Evolutionary conservation across 1,284 basidiomycete species (phyloP).

Genomic region (Cryptococcus sp.): DNA sequence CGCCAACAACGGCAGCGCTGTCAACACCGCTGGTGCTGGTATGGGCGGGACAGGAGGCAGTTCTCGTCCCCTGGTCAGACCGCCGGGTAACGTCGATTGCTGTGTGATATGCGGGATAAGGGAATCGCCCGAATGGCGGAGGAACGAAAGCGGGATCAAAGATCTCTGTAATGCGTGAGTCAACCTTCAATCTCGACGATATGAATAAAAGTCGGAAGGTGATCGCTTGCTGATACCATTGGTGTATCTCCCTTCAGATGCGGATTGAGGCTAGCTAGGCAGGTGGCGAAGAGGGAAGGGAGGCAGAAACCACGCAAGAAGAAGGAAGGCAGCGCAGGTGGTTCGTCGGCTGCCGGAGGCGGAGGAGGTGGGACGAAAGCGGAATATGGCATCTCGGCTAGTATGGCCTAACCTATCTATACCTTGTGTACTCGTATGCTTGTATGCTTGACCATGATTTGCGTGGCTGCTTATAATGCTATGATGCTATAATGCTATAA

Average conservation of each 20-base stretch:
- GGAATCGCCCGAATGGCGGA: conserved; percentile 90
- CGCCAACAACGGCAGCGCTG: neutral
- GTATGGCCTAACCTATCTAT: neutral
- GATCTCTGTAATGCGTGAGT: conserved; percentile 91
- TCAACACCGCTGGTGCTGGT: neutral
- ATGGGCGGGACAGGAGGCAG: conserved; percentile 4
- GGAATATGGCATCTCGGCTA: neutral
- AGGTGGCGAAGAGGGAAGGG: conserved; percentile 51
- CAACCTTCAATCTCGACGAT: no score
- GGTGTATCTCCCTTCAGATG: conserved; percentile 27
- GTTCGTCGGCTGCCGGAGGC: neutral
- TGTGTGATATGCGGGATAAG: conserved; percentile 82
- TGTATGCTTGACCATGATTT: no score
- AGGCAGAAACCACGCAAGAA: conserved; percentile 50
- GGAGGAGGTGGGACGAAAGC: neutral
- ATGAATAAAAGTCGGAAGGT: conserved; percentile 1
- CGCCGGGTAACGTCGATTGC: conserved; percentile 70
- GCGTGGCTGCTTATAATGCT: no score
- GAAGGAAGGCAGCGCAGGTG: conserved; percentile 34
- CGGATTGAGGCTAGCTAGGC: conserved; percentile 48
- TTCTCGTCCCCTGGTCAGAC: conserved; percentile 43
- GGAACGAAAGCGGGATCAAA: conserved; percentile 78
- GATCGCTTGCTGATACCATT: neutral
- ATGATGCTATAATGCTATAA: no score
- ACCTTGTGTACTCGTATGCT: no score